phyloP scores from a whole-genome alignment of 2,329 filamentous ascomycete genomes.

The Leptographium flavum region DNA sequence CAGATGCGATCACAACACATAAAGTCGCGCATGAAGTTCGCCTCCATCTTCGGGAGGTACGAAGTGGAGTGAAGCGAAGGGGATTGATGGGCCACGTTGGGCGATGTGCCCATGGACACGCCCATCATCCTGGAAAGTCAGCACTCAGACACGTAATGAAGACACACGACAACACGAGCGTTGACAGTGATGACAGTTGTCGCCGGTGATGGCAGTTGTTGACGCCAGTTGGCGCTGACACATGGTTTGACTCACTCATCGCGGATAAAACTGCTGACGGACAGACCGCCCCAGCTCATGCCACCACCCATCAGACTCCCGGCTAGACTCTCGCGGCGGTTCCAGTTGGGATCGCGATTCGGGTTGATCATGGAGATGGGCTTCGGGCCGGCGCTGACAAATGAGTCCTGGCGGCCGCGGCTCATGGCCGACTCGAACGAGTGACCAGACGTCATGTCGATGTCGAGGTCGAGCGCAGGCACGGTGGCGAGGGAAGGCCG shows the following conservation, averaged over 20 bases:
- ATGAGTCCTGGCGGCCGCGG: constrained; percentile 49
- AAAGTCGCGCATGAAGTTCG: constrained; percentile 96
- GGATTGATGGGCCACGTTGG: constrained; percentile 69
- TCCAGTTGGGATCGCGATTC: constrained; percentile 44
- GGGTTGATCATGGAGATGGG: constrained; percentile 53
- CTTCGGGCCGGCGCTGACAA: constrained; percentile 50
- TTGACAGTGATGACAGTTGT: too few species aligned
- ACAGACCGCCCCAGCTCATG: constrained; percentile 95
- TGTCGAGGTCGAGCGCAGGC: constrained; percentile 17
- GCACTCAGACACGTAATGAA: too few species aligned
- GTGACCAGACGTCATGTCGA: constrained; percentile 45
- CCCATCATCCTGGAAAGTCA: constrained; percentile 64
- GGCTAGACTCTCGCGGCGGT: constrained; percentile 46
- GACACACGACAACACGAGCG: too few species aligned
- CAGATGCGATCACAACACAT: constrained; percentile 84
- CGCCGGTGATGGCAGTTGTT: too few species aligned
- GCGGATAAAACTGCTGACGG: constrained; percentile 89
- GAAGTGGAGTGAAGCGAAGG: constrained; percentile 94
- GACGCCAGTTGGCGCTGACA: too few species aligned
- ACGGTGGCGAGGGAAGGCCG: constrained; percentile 2
- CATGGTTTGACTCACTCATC: constrained; percentile 56
- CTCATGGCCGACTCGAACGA: constrained; percentile 43
- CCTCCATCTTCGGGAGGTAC: constrained; percentile 90
- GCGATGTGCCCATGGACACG: constrained; percentile 61
- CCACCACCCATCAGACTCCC: constrained; percentile 63